Evolutionary conservation across 2,329 filamentous ascomycete species (phyloP).

Genomic region (Diaporthe nobilis): DNA sequence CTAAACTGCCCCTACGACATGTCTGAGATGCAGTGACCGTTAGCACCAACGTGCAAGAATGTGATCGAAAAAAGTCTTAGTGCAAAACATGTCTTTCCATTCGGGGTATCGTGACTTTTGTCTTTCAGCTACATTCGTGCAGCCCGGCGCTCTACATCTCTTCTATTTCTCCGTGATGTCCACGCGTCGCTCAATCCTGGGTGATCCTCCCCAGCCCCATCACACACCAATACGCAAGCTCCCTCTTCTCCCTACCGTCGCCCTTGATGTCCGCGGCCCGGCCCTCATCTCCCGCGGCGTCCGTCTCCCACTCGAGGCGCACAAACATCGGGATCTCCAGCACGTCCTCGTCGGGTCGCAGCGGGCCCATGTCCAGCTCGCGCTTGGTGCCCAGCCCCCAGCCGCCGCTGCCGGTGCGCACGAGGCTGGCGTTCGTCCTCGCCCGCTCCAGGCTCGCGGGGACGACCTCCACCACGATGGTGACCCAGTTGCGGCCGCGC

Average conservation of each 20-base stretch:
- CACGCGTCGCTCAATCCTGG: constrained; percentile 55
- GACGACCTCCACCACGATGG: constrained; percentile 91
- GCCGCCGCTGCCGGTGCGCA: constrained; percentile 40
- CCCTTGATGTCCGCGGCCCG: constrained; percentile 62
- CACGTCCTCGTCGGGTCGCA: constrained; percentile 73
- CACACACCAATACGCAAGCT: constrained; percentile 96
- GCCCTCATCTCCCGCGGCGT: constrained; percentile 69
- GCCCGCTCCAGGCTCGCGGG: constrained; percentile 68
- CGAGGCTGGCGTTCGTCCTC: constrained; percentile 39
- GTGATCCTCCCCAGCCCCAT: constrained; percentile 87
- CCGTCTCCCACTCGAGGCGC: constrained; percentile 87
- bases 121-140: not conserved
- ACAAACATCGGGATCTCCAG: constrained; percentile 97
- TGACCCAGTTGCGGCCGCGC: constrained; percentile 92
- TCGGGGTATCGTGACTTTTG: constrained; percentile 58
- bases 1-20: constrained; percentile 17
- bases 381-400: constrained; percentile 50
- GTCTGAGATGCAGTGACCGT: not conserved
- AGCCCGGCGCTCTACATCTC: not conserved
- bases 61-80: not conserved
- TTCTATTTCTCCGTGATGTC: not conserved
- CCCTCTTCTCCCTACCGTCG: constrained; percentile 81
- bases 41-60: not conserved
- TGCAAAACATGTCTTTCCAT: not conserved
- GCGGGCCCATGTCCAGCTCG: constrained; percentile 59